Evolutionary conservation across 164 flowering plant genomes (phyloP).

Genomic region (Magnolia changhungtana): DNA sequence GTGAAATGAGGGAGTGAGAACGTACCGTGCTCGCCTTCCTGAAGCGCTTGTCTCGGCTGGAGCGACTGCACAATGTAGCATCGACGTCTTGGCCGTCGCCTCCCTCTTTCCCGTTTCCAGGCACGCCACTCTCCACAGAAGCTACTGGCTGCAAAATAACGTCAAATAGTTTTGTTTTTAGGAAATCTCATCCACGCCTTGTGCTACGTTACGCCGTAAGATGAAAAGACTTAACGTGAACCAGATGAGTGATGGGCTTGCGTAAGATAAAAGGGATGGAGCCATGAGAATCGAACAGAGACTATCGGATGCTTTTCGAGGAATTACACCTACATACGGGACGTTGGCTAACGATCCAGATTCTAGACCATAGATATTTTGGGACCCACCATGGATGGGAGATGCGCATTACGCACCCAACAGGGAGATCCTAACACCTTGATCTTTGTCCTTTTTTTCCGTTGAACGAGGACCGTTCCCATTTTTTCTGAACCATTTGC

Average conservation of each 20-base stretch:
- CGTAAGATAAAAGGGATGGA: too few species aligned
- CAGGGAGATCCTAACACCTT: not conserved
- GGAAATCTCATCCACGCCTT: not conserved
- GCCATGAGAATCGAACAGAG: too few species aligned
- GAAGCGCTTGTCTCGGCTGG: conserved; percentile 59
- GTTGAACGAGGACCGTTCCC: not conserved
- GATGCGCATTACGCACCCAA: not conserved
- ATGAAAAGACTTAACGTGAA: not conserved
- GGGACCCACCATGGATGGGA: not conserved
- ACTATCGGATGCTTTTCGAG: not conserved
- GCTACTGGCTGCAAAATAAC: conserved; percentile 58
- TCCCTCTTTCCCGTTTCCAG: conserved; percentile 35
- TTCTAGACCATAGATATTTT: not conserved
- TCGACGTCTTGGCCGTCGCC: conserved; percentile 41
- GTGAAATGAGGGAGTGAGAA: not conserved
- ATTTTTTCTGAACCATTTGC: not conserved
- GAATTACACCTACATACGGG: not conserved
- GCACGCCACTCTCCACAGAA: conserved; percentile 67
- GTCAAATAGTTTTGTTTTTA: not conserved
- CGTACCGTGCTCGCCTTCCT: conserved; percentile 83
- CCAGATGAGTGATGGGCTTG: not conserved
- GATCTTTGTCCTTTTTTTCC: not conserved
- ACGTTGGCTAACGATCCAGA: not conserved
- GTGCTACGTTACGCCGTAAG: not conserved
- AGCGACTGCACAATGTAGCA: conserved; percentile 35